Evolutionary conservation across 306 rosid species (phyloP).

Genomic region (Casuarina cunninghamiana): DNA sequence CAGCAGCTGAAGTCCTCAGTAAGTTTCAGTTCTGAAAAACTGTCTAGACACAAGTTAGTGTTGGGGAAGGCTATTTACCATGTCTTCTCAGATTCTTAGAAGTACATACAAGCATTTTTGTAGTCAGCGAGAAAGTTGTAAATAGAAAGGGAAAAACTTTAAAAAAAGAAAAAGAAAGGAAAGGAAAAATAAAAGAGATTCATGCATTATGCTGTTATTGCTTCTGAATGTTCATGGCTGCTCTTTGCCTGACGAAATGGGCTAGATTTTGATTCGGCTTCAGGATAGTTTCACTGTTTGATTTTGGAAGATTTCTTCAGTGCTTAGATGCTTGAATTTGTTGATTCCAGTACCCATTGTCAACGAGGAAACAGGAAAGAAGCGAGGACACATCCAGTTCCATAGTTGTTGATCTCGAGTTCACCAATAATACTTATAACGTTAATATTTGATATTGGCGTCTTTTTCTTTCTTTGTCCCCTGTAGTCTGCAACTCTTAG

Average conservation of each 20-base stretch:
- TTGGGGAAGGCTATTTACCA: constrained; percentile 6
- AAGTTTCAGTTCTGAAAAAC: constrained; percentile 34
- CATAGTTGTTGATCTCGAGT: not conserved
- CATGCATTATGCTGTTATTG: not conserved
- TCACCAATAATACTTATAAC: not conserved
- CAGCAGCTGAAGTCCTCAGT: constrained; percentile 82
- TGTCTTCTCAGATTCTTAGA: not conserved
- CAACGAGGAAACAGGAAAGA: not conserved
- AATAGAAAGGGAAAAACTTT: no score
- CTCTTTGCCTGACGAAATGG: not conserved
- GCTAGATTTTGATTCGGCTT: not conserved
- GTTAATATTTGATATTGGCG: not conserved
- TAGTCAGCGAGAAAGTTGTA: not conserved
- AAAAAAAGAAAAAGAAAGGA: no score
- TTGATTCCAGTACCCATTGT: not conserved
- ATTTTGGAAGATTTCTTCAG: not conserved
- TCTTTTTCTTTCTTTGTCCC: not conserved
- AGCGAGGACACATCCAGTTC: not conserved
- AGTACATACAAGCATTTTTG: constrained; percentile 5
- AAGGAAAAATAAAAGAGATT: not conserved
- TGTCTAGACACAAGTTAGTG: not conserved
- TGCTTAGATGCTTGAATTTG: not conserved
- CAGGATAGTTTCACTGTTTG: not conserved
- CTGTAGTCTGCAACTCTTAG: not conserved
- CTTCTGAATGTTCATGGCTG: not conserved